Percentiles rank a stretch among this genome's conserved stretches.
phyloP scores from a whole-genome alignment of 2,329 filamentous ascomycete genomes.

The Aspergillus spinulosporus region DNA sequence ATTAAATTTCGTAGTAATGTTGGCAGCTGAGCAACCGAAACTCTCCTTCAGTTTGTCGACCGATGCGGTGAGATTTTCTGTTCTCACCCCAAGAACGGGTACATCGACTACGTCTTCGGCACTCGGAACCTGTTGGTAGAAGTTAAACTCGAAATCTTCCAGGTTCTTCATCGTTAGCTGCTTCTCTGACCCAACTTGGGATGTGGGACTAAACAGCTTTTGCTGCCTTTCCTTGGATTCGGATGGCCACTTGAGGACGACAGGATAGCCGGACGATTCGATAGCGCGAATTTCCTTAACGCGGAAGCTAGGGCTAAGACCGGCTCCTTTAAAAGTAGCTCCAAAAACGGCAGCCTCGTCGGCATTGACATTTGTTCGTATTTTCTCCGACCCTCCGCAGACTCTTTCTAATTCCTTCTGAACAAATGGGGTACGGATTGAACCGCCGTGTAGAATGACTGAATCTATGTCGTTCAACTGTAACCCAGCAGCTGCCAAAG shows the following conservation, averaged over 20 bases:
- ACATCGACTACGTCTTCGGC: constrained; percentile 52
- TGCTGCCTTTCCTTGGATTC: constrained; percentile 73
- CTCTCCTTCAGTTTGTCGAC: constrained; percentile 76
- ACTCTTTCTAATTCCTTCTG: constrained; percentile 81
- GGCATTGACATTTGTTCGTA: constrained; percentile 92
- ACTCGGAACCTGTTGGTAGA: constrained; percentile 70
- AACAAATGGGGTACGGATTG: constrained; percentile 87
- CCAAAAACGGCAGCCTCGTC: constrained; percentile 97
- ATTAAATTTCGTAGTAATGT: constrained; percentile 77
- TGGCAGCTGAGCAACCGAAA: constrained; percentile 72
- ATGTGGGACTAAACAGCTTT: constrained; percentile 77
- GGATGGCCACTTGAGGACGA: constrained; percentile 72
- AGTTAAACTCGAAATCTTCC: constrained; percentile 75
- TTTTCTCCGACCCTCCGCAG: constrained; percentile 70
- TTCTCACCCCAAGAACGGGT: constrained; percentile 66
- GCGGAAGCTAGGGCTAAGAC: constrained; percentile 90
- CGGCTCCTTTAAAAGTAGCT: constrained; percentile 88
- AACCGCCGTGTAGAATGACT: constrained; percentile 89
- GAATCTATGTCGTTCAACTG: constrained; percentile 77
- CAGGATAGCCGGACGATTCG: constrained; percentile 74
- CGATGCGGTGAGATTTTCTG: constrained; percentile 82
- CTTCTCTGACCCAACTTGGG: constrained; percentile 75
- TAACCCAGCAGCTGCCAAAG: constrained; percentile 71
- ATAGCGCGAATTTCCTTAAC: constrained; percentile 91
- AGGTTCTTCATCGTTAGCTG: constrained; percentile 80